Evolutionary conservation across 306 rosid genomes (phyloP), one percentile per base, ranked within the genome.

Genomic region (Phaseolus lunatus): DNA sequence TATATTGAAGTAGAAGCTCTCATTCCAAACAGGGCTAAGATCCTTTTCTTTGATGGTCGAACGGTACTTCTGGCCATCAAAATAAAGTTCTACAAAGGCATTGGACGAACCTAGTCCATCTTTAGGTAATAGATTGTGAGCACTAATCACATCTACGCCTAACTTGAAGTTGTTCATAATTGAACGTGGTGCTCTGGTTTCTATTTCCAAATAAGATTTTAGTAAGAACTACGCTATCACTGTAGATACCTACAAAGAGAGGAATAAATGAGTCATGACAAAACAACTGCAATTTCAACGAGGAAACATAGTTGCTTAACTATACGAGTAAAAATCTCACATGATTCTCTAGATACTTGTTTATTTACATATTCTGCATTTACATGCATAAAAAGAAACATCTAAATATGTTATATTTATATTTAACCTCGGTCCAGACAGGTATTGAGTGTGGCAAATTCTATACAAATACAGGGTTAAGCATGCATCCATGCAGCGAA

Each of bases 11-110:
- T 86, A 89, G 87, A 89, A 88, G 59, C 87, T 89, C 81, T 93
- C 98, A 23, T 89, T 88, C 98, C 98, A 93, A 85, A 89, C 90
- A 1, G 98, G 98, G 65, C 78, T 89, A 11, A 93, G 92, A 80
- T 93, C 96, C 63, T 64, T 88, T 54, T 93, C 96, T 83, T 88
- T 93, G 71, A 89, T 81, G 7, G 98, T 89, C 6, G 88, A 82
- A 2, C 94, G 93, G 65, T 75, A 85, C 76, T 86, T 91, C 63
- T 93, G 98, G 44, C 96, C 93, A 9, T 93, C 98, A 18, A 93
- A 93, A 54, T 57, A 76, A 37, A 93, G 95, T 88, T 93, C 96
- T 48, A 85, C 95, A 71, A 79, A 89, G 68, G 98, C 87, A 82
- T 67, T 89, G 1, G 96, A 91, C 14, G 98, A 90, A 45, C 98